Conservation (phyloP, 2,329 filamentous ascomycete species). For the Monosporascus cannonballus region DNA sequence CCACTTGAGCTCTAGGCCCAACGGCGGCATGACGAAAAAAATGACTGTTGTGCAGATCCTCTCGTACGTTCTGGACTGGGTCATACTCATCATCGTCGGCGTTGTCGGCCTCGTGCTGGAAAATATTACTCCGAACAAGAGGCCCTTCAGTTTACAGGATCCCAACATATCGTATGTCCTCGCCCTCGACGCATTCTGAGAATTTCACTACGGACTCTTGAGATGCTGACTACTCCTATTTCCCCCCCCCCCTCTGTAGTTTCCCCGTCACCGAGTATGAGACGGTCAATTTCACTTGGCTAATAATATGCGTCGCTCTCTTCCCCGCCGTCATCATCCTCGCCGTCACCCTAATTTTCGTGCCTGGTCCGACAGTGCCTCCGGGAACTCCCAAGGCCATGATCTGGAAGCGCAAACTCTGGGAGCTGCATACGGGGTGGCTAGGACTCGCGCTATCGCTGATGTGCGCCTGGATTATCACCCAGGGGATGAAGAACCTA, state of each 20-base stretch:
- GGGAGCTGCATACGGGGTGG: constrained; percentile 85
- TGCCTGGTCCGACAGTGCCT: constrained; percentile 65
- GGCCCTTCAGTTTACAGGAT: constrained; percentile 67
- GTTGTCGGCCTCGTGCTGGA: constrained; percentile 55
- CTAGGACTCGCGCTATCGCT: constrained; percentile 73
- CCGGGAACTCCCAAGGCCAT: constrained; percentile 55
- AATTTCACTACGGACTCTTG: not conserved
- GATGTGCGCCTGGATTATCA: constrained; percentile 70
- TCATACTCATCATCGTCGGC: constrained; percentile 55
- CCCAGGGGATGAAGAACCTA: constrained; percentile 77
- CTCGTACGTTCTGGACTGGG: constrained; percentile 71
- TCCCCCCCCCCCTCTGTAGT: constrained; percentile 26
- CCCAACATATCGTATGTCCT: constrained; percentile 62
- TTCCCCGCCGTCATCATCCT: constrained; percentile 64
- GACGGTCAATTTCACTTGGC: constrained; percentile 61
- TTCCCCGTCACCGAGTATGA: constrained; percentile 68
- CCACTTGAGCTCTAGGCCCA: constrained; percentile 11
- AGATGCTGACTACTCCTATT: constrained; percentile 1
- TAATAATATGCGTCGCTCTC: constrained; percentile 57
- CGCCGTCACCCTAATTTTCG: constrained; percentile 60
- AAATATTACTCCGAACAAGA: constrained; percentile 56
- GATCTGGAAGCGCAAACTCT: constrained; percentile 76
- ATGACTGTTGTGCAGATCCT: constrained; percentile 39
- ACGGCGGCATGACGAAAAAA: constrained; percentile 14
- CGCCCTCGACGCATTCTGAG: not conserved